These are phyloP conservation scores for Alternaria sp. DNA, from an alignment of 2,329 filamentous ascomycete species.

Conservation along the genomic window DNA sequence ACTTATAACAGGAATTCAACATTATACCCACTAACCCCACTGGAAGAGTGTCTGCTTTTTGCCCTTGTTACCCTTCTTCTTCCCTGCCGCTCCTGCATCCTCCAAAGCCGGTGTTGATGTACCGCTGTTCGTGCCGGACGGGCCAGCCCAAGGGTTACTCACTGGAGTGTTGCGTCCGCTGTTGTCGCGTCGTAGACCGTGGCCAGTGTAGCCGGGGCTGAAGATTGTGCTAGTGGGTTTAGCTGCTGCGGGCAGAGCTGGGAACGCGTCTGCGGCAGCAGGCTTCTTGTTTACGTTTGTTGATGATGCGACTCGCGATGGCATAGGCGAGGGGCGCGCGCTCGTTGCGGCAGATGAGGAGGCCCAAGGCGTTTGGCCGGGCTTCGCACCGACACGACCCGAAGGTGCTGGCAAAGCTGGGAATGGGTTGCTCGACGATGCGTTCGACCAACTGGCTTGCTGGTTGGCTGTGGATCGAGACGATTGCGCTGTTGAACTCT, in stretches of 20 bases:
- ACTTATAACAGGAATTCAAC: not conserved
- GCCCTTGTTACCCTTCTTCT: constrained; percentile 58
- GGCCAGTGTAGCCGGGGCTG: constrained; percentile 57
- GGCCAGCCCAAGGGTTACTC: constrained; percentile 50
- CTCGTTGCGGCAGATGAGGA: constrained; percentile 35
- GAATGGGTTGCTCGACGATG: constrained; percentile 44
- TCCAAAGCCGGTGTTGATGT: constrained; percentile 31
- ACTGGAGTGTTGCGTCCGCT: constrained; percentile 48
- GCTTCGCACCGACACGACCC: constrained; percentile 43
- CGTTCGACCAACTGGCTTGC: constrained; percentile 64
- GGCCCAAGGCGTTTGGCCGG: constrained; percentile 47
- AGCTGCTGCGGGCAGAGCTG: constrained; percentile 78
- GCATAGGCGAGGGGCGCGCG: constrained; percentile 48
- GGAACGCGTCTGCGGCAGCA: constrained; percentile 69
- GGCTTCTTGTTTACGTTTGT: constrained; percentile 34
- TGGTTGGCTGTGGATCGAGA: constrained; percentile 65
- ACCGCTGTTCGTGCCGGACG: constrained; percentile 35
- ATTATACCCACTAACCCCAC: constrained; percentile 48
- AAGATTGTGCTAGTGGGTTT: constrained; percentile 67
- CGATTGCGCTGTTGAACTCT: constrained; percentile 73
- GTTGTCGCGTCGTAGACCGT: constrained; percentile 53
- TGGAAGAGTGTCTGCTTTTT: constrained; percentile 60
- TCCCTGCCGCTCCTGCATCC: constrained; percentile 37
- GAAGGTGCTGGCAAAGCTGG: constrained; percentile 40
- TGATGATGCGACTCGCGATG: constrained; percentile 42